Evolutionary conservation across 2,329 filamentous ascomycete genomes (phyloP), one percentile per base, ranked within the genome.

Genomic region (Arachnomyces sp.): DNA sequence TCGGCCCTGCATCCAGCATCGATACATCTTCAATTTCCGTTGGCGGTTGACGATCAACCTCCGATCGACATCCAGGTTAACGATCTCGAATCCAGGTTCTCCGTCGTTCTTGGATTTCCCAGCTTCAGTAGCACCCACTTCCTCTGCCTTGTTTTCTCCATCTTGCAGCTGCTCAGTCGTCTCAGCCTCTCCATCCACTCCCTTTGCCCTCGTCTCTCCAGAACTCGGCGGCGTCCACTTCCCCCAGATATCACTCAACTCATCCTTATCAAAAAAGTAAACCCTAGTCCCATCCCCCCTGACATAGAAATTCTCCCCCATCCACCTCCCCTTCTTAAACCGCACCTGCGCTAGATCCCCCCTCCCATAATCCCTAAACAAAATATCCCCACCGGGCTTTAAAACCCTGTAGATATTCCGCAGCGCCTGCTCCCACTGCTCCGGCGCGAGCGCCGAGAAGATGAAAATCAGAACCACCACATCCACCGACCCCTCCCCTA

Each of bases 231-330:
- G 57, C 4, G 54, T 60, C 64, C 51, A 65, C 28, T 74, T 75
- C 16, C 72, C 72, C 90, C 90, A 96, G 44, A 96, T 90, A 32
- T 74, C 62, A 39, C 76, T 73, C 39, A 98, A 69, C 66, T 98
- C 83, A 28, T 89, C 81, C 61, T 80, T 74, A 42, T 95, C 90
- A 56, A 98, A 98, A 64, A 98, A 98, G 64, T 96, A 98, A 0
- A 98, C 92, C 5, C 92, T 77, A 3, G 92, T 98, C 2, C 92
- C 92, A 61, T 98, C 92, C 2, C 92, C 92, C 28, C 92, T 74
- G 33, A 95, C 85, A 61, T 98, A 98, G 55, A 98, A 98, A 58
- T 96, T 98, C 64, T 96, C 92, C 41, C 88, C 86, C 57, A 98
- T 74, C 56, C 90, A 96, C 31, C 92, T 76, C 9, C 87, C 87